Conservation (phyloP, 441 rosid species). For the Biscutella laevigata region DNA sequence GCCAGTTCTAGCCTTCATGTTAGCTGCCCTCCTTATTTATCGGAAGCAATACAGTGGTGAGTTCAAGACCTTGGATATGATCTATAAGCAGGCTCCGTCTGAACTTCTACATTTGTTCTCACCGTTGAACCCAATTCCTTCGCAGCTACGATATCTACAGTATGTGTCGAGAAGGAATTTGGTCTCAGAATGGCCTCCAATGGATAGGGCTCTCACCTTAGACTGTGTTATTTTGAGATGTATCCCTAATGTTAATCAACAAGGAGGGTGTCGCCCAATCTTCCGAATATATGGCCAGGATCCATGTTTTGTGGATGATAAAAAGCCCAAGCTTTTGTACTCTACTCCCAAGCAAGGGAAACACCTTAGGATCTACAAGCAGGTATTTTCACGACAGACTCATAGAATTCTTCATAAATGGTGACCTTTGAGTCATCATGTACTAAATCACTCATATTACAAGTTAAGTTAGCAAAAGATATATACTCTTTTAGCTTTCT, state of each 20-base stretch:
- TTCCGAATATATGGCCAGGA: slow-evolving; percentile 87
- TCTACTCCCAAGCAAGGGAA: slow-evolving; percentile 58
- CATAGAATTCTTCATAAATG: not conserved
- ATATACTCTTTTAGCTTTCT: not conserved
- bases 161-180: slow-evolving; percentile 82
- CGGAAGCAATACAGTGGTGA: slow-evolving; percentile 79
- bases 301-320: slow-evolving; percentile 54
- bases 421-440: not conserved
- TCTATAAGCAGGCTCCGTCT: slow-evolving; percentile 81
- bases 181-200: slow-evolving; percentile 88
- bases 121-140: slow-evolving; percentile 77
- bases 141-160: slow-evolving; percentile 83
- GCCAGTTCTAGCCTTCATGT: slow-evolving; percentile 78
- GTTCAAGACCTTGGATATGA: slow-evolving; percentile 85
- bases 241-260: slow-evolving; percentile 62
- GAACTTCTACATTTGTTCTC: slow-evolving; percentile 76
- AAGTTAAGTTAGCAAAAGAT: not conserved
- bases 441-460: not conserved
- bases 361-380: slow-evolving; percentile 56
- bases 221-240: slow-evolving; percentile 78
- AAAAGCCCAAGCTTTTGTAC: slow-evolving; percentile 45
- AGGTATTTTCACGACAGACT: slow-evolving; percentile 36
- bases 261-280: slow-evolving; percentile 77
- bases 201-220: slow-evolving; percentile 74
- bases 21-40: slow-evolving; percentile 75